Evolutionary conservation across 371 early-diverging fungal species (phyloP), one percentile per base, ranked within the genome.

Genomic region (Thermomucor indicae-seudaticae): DNA sequence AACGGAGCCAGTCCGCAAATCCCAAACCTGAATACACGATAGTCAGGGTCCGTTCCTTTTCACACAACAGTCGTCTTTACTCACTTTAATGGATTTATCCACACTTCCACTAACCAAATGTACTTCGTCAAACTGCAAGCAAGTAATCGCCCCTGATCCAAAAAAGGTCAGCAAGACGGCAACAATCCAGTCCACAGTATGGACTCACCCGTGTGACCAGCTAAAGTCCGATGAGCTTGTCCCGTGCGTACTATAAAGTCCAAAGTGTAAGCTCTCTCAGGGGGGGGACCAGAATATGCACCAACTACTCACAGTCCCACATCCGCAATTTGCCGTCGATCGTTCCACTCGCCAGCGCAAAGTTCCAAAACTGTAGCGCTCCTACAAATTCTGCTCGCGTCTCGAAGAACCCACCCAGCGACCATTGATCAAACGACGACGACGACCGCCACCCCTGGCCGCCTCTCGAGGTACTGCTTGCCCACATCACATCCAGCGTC

Each of bases 271-370:
- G 11, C 39, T 23, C 3, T 6, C 24, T 41, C 4, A 39, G 10
- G 16, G 28, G n/a, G 16, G 11, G 19, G 10, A 35, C 10, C 12
- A 3, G 7, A 25, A 24, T 34, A 4, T 44, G 14, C 0, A 41
- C 7, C 7, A n/a, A 44, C 11, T 20, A 76, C 80, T 78, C 76
- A 81, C 76, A 65, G 60, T 93, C 95, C 89, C 91, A 94, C 81
- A 94, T 80, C 43, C 92, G 76, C 31, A 94, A 70, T n/a, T 79
- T 78, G 6, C 95, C 95, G 68, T 92, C 92, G 12, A 79, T 79
- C 7, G 92, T 89, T 14, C 95, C 95, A 14, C 89, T 89, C 17
- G 88, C 91, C 35, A 93, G 64, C 7, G 90, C 91, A 64, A 80
- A 84, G 46, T 87, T 80, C 79, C 82, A 85, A 55, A 89, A 92